phyloP scores from a whole-genome alignment of 352 stramenopile genomes.

The Globisporangium megalacanthum region DNA sequence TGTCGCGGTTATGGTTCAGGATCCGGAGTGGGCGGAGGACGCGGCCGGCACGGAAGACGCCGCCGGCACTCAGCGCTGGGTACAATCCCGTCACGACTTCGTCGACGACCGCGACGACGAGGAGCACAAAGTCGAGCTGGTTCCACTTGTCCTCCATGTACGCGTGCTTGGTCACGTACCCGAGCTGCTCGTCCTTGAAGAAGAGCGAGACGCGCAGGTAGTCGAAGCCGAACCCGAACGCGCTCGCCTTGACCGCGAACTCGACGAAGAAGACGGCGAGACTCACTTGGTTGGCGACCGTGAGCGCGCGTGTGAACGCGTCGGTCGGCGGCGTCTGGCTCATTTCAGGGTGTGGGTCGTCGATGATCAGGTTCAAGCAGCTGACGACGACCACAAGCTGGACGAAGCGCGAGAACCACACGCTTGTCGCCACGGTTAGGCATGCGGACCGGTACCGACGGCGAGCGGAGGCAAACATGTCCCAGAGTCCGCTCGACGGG shows the following conservation, averaged over 20 bases:
- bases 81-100: slow-evolving; percentile 46
- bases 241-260: slow-evolving; percentile 54
- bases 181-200: slow-evolving; percentile 54
- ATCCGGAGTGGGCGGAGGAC: slow-evolving; percentile 66
- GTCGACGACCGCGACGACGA: slow-evolving; percentile 51
- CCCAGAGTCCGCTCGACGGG: neutral
- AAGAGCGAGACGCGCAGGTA: slow-evolving; percentile 59
- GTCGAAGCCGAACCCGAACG: slow-evolving; percentile 49
- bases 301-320: slow-evolving; percentile 26
- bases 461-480: neutral
- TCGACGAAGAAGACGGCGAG: slow-evolving; percentile 52
- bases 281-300: slow-evolving; percentile 34
- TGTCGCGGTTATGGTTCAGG: slow-evolving; percentile 71
- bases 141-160: slow-evolving; percentile 82
- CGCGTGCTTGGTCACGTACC: slow-evolving; percentile 53
- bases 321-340: slow-evolving; percentile 33
- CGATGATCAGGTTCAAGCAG: slow-evolving; percentile 62
- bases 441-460: slow-evolving; percentile 17
- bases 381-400: slow-evolving; percentile 71
- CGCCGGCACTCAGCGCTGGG: slow-evolving; percentile 31
- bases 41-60: slow-evolving; percentile 62
- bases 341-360: slow-evolving; percentile 66
- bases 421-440: slow-evolving; percentile 20
- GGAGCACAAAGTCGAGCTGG: slow-evolving; percentile 56
- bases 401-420: slow-evolving; percentile 49